Percentiles rank a stretch among this genome's conserved stretches.
phyloP scores from a whole-genome alignment of 2,329 filamentous ascomycete genomes.

The Sporothrix sp. region DNA sequence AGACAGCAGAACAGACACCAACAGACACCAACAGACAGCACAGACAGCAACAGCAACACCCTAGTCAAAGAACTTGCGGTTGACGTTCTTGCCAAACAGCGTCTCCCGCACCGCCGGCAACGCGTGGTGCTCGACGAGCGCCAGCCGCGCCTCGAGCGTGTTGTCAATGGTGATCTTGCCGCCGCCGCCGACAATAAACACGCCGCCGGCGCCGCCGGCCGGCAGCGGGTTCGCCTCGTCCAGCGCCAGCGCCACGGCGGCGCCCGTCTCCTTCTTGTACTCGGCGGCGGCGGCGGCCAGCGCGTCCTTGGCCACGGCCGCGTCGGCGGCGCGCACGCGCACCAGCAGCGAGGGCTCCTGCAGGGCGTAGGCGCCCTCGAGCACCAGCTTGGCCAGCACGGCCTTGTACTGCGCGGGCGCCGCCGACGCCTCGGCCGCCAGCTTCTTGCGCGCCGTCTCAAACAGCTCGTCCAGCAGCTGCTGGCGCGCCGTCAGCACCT shows the following conservation, averaged over 20 bases:
- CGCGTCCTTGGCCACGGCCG: constrained; percentile 60
- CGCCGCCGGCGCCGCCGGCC: constrained; percentile 63
- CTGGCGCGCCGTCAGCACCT: constrained; percentile 78
- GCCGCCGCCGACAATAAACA: constrained; percentile 66
- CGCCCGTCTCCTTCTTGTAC: constrained; percentile 70
- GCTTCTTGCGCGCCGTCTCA: constrained; percentile 64
- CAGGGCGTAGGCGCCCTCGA: constrained; percentile 85
- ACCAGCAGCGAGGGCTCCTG: constrained; percentile 69
- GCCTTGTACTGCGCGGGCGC: constrained; percentile 66
- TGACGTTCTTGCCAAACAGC: constrained; percentile 88
- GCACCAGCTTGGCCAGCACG: constrained; percentile 67
- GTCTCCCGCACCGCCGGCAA: constrained; percentile 76
- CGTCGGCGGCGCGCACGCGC: constrained; percentile 69
- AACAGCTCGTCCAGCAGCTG: constrained; percentile 87
- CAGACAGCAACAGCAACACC: too few species aligned
- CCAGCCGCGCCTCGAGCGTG: constrained; percentile 86
- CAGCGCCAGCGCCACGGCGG: constrained; percentile 59
- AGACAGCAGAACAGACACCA: too few species aligned
- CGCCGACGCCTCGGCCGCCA: constrained; percentile 52
- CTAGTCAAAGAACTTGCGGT: constrained; percentile 89
- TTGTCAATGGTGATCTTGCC: constrained; percentile 99
- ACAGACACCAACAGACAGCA: too few species aligned
- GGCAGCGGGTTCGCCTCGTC: constrained; percentile 73
- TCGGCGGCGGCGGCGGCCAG: constrained; percentile 66
- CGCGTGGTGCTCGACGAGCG: constrained; percentile 72